Percentiles rank a stretch among this genome's conserved stretches.
phyloP scores from a whole-genome alignment of 2,329 filamentous ascomycete genomes.

The Exserohilum turcica region DNA sequence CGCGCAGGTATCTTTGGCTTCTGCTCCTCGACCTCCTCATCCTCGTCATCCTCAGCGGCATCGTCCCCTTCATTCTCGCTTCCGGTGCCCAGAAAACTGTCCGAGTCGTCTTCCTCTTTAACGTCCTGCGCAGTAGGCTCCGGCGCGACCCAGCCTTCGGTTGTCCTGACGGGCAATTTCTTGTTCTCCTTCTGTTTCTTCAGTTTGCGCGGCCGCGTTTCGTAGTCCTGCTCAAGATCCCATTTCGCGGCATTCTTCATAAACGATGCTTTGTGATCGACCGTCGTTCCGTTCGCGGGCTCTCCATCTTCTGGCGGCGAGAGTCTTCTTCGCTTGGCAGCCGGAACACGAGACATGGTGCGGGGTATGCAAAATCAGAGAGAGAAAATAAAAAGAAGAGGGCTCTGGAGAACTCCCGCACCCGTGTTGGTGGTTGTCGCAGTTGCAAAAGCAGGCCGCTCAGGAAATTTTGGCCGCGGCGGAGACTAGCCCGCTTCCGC shows the following conservation, averaged over 20 bases:
- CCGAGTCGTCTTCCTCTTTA: conserved; percentile 61
- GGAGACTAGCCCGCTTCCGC: conserved; percentile 19
- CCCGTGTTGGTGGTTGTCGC: conserved; percentile 1
- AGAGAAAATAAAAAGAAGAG: not conserved
- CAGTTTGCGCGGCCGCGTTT: conserved; percentile 74
- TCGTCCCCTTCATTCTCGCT: conserved; percentile 58
- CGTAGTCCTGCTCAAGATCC: conserved; percentile 92
- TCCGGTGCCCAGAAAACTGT: conserved; percentile 66
- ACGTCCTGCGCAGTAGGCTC: conserved; percentile 48
- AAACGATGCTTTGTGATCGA: conserved; percentile 58
- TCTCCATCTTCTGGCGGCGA: conserved; percentile 42
- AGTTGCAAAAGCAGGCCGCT: conserved; percentile 2
- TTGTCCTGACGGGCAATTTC: conserved; percentile 83
- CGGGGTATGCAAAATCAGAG: not conserved
- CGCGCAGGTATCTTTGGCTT: conserved; percentile 71
- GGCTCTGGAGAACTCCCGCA: not conserved
- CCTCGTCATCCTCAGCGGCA: conserved; percentile 41
- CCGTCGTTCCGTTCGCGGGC: conserved; percentile 18
- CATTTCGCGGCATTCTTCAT: conserved; percentile 78
- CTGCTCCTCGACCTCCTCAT: conserved; percentile 51
- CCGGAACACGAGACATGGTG: conserved; percentile 43
- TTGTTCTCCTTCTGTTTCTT: conserved; percentile 75
- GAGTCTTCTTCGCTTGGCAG: conserved; percentile 45
- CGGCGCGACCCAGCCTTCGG: conserved; percentile 74
- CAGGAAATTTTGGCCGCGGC: conserved; percentile 34